Evolutionary conservation across 2,329 filamentous ascomycete species (phyloP).

Genomic region (Acrocalymma vagum): DNA sequence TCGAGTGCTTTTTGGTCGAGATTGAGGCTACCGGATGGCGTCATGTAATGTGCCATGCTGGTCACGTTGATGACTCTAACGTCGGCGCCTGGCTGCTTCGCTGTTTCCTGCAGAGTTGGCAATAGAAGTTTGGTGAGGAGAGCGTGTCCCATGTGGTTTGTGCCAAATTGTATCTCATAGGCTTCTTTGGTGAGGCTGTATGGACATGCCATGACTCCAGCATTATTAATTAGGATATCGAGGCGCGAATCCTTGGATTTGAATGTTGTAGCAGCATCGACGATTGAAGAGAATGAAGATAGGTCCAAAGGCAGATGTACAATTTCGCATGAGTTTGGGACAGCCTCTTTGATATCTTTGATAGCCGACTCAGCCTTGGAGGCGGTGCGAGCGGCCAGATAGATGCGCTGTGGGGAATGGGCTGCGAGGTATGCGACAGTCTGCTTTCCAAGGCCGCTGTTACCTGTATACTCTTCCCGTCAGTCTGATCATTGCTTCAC

Average conservation of each 20-base stretch:
- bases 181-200: slow-evolving; percentile 55
- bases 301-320: slow-evolving; percentile 53
- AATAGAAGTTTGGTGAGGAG: slow-evolving; percentile 57
- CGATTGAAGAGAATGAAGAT: slow-evolving; percentile 50
- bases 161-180: slow-evolving; percentile 61
- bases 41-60: slow-evolving; percentile 37
- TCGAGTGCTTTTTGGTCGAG: slow-evolving; percentile 46
- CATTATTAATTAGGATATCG: slow-evolving; percentile 58
- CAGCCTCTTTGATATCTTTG: slow-evolving; percentile 43
- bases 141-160: slow-evolving; percentile 62
- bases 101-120: slow-evolving; percentile 53
- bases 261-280: slow-evolving; percentile 47
- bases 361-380: slow-evolving; percentile 54
- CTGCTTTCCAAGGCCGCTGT: slow-evolving; percentile 57
- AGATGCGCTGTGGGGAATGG: slow-evolving; percentile 56
- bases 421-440: slow-evolving; percentile 54
- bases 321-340: slow-evolving; percentile 46
- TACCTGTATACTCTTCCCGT: slow-evolving; percentile 51
- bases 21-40: slow-evolving; percentile 40
- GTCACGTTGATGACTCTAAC: slow-evolving; percentile 56
- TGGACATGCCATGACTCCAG: slow-evolving; percentile 52
- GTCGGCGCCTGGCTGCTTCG: slow-evolving; percentile 46
- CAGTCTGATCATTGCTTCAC: no score
- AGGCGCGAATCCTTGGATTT: slow-evolving; percentile 46
- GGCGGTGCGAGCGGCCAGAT: slow-evolving; percentile 55